Percentiles rank a stretch among this genome's conserved stretches.
Conservation (phyloP, 805 yeast species). For the Millerozyma acaciae region DNA sequence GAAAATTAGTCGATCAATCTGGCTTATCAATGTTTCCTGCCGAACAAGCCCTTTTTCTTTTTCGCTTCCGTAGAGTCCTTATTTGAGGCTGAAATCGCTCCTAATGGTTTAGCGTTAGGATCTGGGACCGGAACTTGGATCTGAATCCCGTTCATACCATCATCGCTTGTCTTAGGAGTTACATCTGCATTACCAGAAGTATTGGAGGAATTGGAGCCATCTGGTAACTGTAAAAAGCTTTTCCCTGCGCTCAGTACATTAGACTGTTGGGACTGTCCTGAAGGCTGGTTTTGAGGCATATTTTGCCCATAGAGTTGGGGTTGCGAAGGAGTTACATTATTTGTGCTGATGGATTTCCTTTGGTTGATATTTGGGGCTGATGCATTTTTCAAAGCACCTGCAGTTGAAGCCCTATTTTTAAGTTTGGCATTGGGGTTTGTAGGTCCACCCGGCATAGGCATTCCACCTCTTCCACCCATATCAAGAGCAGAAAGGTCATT, state of each 20-base stretch:
- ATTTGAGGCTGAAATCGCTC: conserved; percentile 19
- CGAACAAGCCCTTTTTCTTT: conserved; percentile 27
- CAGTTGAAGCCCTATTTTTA: conserved; percentile 13
- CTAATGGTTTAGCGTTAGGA: conserved; percentile 26
- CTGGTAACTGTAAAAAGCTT: conserved; percentile 16
- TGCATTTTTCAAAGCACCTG: conserved; percentile 10
- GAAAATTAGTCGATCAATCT: too few relatives aligned
- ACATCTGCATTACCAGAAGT: conserved; percentile 21
- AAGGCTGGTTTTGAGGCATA: background rate
- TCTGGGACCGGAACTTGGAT: conserved; percentile 15
- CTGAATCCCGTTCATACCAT: conserved; percentile 11
- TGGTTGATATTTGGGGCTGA: conserved; percentile 1
- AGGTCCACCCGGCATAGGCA: conserved; percentile 37
- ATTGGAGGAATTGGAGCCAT: conserved; percentile 18
- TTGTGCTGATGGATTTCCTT: conserved; percentile 3
- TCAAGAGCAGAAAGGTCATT: conserved; percentile 28
- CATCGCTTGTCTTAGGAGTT: conserved; percentile 20
- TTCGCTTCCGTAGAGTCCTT: conserved; percentile 17
- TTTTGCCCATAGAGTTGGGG: conserved; percentile 1
- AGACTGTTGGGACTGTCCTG: conserved; percentile 1
- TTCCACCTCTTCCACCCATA: conserved; percentile 46
- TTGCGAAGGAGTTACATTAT: background rate
- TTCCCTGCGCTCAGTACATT: too few relatives aligned
- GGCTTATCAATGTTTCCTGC: conserved; percentile 11
- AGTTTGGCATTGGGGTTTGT: conserved; percentile 8